Evolutionary conservation across 805 yeast species (phyloP).

Genomic region (Tanozyma kutaoensis): DNA sequence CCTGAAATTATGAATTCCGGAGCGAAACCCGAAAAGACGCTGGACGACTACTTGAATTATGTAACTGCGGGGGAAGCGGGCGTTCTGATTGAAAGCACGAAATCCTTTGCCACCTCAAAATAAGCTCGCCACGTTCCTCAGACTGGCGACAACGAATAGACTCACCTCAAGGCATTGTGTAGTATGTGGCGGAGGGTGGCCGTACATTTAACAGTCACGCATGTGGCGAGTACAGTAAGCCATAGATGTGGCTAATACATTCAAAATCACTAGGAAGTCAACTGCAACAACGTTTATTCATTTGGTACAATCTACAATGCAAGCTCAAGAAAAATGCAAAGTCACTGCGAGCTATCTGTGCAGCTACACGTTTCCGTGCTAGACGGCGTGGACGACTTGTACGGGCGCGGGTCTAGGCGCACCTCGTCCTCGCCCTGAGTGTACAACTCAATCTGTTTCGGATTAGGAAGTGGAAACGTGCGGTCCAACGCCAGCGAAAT

Average conservation of each 20-base stretch:
- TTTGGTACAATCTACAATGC: not conserved
- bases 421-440: constrained; percentile 6
- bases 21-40: constrained; percentile 3
- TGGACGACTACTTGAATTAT: constrained; percentile 35
- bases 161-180: no score
- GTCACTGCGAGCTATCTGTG: not conserved
- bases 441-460: constrained; percentile 7
- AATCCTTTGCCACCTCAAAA: no score
- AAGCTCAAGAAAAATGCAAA: not conserved
- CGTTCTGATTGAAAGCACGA: constrained; percentile 30
- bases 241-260: no score
- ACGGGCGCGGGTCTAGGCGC: constrained; percentile 4
- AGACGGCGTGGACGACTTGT: no score
- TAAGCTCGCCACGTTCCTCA: no score
- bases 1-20: no score
- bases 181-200: no score
- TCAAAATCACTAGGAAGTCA: constrained; percentile 14
- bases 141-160: no score
- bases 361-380: not conserved
- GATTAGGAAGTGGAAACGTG: constrained; percentile 8
- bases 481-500: constrained; percentile 6
- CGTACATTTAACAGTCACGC: no score
- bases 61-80: constrained; percentile 29
- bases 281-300: constrained; percentile 1
- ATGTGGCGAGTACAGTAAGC: no score